Base-by-base conservation (phyloP, 2,329 filamentous ascomycete genomes). In the Ustulina deusta region DNA sequence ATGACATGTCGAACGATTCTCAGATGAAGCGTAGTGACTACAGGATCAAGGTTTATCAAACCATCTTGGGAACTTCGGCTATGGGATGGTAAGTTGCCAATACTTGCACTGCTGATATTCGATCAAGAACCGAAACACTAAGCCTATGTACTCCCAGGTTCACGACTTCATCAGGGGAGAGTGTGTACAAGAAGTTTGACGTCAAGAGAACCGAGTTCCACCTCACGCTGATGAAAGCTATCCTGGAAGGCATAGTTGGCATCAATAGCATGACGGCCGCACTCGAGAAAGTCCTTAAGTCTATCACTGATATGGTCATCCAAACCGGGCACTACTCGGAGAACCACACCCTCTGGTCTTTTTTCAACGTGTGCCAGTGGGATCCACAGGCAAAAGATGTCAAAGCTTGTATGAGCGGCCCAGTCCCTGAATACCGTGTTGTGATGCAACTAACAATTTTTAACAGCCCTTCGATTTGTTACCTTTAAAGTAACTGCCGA, bases 21-120 rank as follows among this genome's bases (percentile, higher is more conserved):
- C 38, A 40, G 38, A 40, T 40, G 38, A 40, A 40, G 38, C 38
- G 38, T 40, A 40, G 38, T 40, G 38, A 40, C 38, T 40, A 40
- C 38, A 40, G 38, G 38, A 40, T 40, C 38, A 40, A 40, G 38
- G 38, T 40, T 4, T 40, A 40, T 40, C 11, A 4, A 40, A 40
- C 38, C 4, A 4, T 40, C 38, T 9, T 40, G 38, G 38, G 15
- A 40, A 6, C 38, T 15, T 40, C 38, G 38, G 4, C 38, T 40
- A 40, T 40, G 38, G 38, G 38, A 40, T 40, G 38, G 38, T 40
- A 40, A 40, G 38, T 40, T 40, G 11, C 38, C 38, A 40, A 40
- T 40, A 40, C 13, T 40, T 40, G 38, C 38, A 15, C 38, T 40
- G 38, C 38, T 4, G 4, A 11, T 40, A 15, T 40, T 40, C 38